phyloP scores from a whole-genome alignment of 257 asterid genomes.

The Parsonsia alboflavescens region DNA sequence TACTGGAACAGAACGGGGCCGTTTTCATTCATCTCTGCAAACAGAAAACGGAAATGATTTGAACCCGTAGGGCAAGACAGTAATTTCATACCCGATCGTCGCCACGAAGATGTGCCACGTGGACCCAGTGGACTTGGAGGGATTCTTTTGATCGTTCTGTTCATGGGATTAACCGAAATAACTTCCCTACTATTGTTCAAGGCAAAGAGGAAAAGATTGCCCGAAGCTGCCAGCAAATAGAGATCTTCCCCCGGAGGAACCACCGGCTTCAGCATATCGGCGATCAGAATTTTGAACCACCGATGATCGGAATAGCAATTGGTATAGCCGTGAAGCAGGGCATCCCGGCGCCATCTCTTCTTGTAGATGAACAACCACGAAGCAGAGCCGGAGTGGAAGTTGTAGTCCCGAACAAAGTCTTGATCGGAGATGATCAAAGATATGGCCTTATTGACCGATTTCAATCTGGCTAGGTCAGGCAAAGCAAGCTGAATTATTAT shows the following conservation, averaged over 20 bases:
- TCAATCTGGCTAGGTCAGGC: constrained; percentile 34
- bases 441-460: constrained; percentile 29
- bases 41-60: constrained; percentile 26
- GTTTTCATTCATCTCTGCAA: constrained; percentile 28
- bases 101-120: constrained; percentile 44
- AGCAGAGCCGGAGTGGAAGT: constrained; percentile 24
- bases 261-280: constrained; percentile 26
- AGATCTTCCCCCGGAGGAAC: constrained; percentile 45
- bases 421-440: constrained; percentile 27
- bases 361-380: constrained; percentile 39
- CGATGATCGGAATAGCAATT: constrained; percentile 19
- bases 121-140: constrained; percentile 45
- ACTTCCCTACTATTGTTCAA: constrained; percentile 36
- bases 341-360: constrained; percentile 37
- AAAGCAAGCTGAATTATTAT: constrained; percentile 36
- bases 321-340: constrained; percentile 35
- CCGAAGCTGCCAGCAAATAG: constrained; percentile 38
- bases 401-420: constrained; percentile 33
- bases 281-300: constrained; percentile 33
- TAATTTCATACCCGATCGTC: constrained; percentile 41
- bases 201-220: constrained; percentile 39
- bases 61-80: constrained; percentile 20
- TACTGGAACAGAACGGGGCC: constrained; percentile 29
- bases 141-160: constrained; percentile 26
- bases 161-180: constrained; percentile 35